Conservation (phyloP, 2,329 filamentous ascomycete genomes). For the Achaetomium macrosporum region DNA sequence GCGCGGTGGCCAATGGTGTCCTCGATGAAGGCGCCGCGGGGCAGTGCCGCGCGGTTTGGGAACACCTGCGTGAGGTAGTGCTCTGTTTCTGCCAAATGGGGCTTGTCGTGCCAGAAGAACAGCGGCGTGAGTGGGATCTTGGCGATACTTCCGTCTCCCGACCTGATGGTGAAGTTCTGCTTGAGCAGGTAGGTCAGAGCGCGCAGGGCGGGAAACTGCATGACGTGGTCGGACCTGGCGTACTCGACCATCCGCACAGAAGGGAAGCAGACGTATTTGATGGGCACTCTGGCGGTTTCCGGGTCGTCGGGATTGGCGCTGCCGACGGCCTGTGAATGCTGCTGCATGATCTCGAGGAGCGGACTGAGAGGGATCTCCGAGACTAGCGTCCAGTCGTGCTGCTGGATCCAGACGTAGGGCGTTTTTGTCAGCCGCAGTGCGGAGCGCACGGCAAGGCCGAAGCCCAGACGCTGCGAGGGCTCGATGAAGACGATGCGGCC, state of each 20-base stretch:
- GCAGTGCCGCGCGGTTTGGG: conserved; percentile 43
- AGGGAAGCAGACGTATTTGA: conserved; percentile 49
- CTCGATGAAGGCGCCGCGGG: conserved; percentile 50
- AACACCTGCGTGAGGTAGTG: conserved; percentile 49
- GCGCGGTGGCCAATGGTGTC: conserved; percentile 51
- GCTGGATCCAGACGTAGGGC: conserved; percentile 51
- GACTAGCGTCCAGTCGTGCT: conserved; percentile 50
- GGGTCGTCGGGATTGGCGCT: conserved; percentile 8
- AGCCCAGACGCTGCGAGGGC: conserved; percentile 41
- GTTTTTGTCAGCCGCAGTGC: conserved; percentile 42
- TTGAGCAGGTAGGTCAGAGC: conserved; percentile 38
- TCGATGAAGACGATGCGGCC: conserved; percentile 44
- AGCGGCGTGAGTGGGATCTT: conserved; percentile 46
- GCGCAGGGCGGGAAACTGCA: conserved; percentile 37
- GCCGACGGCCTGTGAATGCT: conserved; percentile 11
- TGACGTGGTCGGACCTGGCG: conserved; percentile 42
- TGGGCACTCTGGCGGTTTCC: conserved; percentile 27
- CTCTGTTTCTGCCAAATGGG: conserved; percentile 42
- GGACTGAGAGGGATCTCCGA: conserved; percentile 39
- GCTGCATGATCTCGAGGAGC: conserved; percentile 42
- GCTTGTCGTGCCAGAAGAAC: conserved; percentile 56
- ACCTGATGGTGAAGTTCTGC: conserved; percentile 31
- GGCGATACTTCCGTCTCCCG: neutral
- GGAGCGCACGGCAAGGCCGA: conserved; percentile 48
- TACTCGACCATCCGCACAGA: conserved; percentile 48